These are phyloP conservation scores for Mortierella hygrophila DNA, from an alignment of 192 early-diverging fungal species.

Conservation along the genomic window DNA sequence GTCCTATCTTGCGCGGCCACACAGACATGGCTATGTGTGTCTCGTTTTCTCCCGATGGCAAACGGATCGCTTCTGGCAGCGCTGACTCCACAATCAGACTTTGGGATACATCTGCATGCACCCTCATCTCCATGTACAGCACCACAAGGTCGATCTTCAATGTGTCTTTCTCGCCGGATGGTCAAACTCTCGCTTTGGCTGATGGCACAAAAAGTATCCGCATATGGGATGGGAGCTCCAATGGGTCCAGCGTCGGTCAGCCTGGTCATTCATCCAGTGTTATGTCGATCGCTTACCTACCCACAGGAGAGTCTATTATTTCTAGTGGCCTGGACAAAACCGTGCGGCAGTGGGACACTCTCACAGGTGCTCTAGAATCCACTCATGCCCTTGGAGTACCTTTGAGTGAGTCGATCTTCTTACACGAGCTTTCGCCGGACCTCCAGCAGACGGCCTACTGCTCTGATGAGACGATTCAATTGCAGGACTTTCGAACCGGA, in stretches of 20 bases:
- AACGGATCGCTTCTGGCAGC: constrained; percentile 2
- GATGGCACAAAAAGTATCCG: neutral
- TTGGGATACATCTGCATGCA: neutral
- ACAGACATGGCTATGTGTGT: neutral
- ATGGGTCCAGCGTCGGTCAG: neutral
- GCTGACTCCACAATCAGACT: neutral
- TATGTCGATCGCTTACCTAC: neutral
- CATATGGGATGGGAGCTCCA: neutral
- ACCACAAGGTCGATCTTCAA: too few relatives aligned
- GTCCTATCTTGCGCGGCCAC: neutral
- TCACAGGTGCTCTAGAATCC: neutral
- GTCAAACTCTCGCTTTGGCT: neutral
- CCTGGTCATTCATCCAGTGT: neutral
- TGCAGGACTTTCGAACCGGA: too few relatives aligned
- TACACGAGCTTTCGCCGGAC: neutral
- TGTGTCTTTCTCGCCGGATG: neutral
- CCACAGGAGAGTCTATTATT: neutral
- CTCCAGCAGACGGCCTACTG: neutral
- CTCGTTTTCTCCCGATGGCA: neutral
- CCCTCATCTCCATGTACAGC: neutral
- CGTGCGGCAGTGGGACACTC: neutral
- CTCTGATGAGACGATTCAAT: neutral
- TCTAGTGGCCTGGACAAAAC: neutral
- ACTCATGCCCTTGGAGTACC: neutral
- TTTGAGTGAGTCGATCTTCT: neutral